These are phyloP conservation scores for Fusarium sp. DNA, from an alignment of 2,329 filamentous ascomycete genomes.

Conservation along the genomic window DNA sequence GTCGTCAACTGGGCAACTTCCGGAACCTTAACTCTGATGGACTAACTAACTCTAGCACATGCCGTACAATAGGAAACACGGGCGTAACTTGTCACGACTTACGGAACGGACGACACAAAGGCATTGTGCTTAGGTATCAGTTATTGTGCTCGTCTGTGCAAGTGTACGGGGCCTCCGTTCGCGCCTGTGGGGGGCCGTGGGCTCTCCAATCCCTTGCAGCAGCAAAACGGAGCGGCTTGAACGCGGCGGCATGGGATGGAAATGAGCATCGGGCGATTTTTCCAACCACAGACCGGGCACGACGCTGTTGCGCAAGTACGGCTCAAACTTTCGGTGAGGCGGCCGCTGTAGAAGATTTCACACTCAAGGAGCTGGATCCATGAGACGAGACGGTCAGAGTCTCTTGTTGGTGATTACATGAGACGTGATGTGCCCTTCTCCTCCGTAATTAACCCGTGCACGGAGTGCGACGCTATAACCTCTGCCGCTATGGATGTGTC, in stretches of 20 bases:
- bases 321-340: conserved; percentile 36
- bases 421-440: conserved; percentile 24
- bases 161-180: conserved; percentile 16
- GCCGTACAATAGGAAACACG: conserved; percentile 14
- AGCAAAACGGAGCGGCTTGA: conserved; percentile 31
- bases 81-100: conserved; percentile 29
- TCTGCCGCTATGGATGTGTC: conserved; percentile 17
- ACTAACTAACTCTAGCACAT: conserved; percentile 13
- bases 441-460: conserved; percentile 21
- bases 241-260: conserved; percentile 36
- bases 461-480: conserved; percentile 12
- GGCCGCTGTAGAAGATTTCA: conserved; percentile 15
- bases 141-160: conserved; percentile 36
- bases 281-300: conserved; percentile 8
- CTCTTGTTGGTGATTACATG: conserved; percentile 35
- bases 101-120: conserved; percentile 22
- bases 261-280: conserved; percentile 36
- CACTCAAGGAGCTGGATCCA: conserved; percentile 28
- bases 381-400: conserved; percentile 8
- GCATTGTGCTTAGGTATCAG: conserved; percentile 6
- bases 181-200: conserved; percentile 26
- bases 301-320: conserved; percentile 27
- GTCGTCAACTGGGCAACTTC: conserved; percentile 30
- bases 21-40: conserved; percentile 13
- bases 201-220: conserved; percentile 39